These are phyloP conservation scores for Raffaelea ambrosiae DNA, from an alignment of 2,329 filamentous ascomycete species.

Conservation along the genomic window DNA sequence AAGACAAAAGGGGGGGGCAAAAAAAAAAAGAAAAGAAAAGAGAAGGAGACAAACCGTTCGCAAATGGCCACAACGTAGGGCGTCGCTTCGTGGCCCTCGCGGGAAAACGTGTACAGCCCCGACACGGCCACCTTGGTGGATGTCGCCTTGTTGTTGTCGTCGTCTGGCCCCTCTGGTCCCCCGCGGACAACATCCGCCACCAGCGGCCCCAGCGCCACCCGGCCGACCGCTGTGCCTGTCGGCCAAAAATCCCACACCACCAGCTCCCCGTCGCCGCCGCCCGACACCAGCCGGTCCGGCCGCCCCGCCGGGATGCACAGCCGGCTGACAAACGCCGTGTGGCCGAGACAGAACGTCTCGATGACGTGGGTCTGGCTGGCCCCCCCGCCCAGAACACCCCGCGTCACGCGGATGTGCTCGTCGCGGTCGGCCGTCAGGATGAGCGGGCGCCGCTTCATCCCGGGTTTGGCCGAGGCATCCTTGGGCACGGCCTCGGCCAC, in stretches of 20 bases:
- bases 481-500: conserved; percentile 34
- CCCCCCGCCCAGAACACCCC: too few relatives aligned
- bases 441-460: conserved; percentile 26
- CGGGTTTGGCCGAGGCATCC: conserved; percentile 6
- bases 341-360: conserved; percentile 81
- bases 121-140: conserved; percentile 39
- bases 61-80: conserved; percentile 30
- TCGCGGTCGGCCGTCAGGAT: conserved; percentile 50
- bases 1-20: too few relatives aligned
- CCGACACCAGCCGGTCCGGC: conserved; percentile 65
- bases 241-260: conserved; percentile 74
- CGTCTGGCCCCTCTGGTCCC: too few relatives aligned
- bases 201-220: conserved; percentile 46
- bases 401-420: conserved; percentile 78
- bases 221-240: conserved; percentile 42
- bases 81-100: conserved; percentile 13
- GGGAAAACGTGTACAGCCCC: conserved; percentile 25
- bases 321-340: conserved; percentile 74
- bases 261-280: conserved; percentile 74
- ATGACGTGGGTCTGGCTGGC: conserved; percentile 75
- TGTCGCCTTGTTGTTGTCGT: background rate
- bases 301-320: conserved; percentile 54
- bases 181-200: conserved; percentile 24
- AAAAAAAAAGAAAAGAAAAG: too few relatives aligned
- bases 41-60: conserved; percentile 31